These are phyloP conservation scores for Aspergillus pseudoviridinutans DNA, from an alignment of 2,329 filamentous ascomycete genomes.

Conservation along the genomic window DNA sequence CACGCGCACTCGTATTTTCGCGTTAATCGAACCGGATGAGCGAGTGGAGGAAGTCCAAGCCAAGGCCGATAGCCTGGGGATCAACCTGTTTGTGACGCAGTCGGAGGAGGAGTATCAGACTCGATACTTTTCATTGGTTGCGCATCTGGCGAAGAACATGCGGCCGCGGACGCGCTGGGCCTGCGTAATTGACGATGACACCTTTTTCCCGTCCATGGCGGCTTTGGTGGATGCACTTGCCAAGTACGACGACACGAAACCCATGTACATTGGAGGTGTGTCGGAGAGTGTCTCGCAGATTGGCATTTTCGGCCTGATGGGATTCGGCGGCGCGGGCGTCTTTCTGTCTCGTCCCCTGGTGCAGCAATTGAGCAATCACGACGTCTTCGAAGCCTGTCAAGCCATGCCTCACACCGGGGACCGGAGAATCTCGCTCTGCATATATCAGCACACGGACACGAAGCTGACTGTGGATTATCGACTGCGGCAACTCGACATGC, in stretches of 20 bases:
- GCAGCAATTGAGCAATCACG: conserved; percentile 40
- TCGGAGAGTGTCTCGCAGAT: conserved; percentile 55
- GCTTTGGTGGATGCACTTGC: conserved; percentile 47
- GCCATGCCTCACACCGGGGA: conserved; percentile 49
- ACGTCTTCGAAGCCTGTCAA: conserved; percentile 49
- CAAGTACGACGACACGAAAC: conserved; percentile 47
- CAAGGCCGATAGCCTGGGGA: conserved; percentile 34
- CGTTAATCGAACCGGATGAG: conserved; percentile 45
- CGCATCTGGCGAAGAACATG: conserved; percentile 46
- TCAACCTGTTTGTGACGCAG: conserved; percentile 40
- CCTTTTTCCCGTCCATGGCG: conserved; percentile 57
- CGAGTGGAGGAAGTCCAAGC: conserved; percentile 26
- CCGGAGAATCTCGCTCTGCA: conserved; percentile 54
- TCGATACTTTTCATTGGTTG: conserved; percentile 56
- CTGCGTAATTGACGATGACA: conserved; percentile 60
- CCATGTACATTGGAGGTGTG: conserved; percentile 54
- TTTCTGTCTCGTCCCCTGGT: conserved; percentile 56
- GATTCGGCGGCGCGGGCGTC: conserved; percentile 58
- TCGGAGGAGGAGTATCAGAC: conserved; percentile 39
- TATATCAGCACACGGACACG: conserved; percentile 52
- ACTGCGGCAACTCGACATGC: conserved; percentile 57
- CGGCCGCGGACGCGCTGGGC: conserved; percentile 51
- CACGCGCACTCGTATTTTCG: conserved; percentile 51
- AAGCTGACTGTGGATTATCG: conserved; percentile 54
- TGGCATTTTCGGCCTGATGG: conserved; percentile 54